phyloP scores from a whole-genome alignment of 805 yeast species.

The Wickerhamiella kurtzmanii region DNA sequence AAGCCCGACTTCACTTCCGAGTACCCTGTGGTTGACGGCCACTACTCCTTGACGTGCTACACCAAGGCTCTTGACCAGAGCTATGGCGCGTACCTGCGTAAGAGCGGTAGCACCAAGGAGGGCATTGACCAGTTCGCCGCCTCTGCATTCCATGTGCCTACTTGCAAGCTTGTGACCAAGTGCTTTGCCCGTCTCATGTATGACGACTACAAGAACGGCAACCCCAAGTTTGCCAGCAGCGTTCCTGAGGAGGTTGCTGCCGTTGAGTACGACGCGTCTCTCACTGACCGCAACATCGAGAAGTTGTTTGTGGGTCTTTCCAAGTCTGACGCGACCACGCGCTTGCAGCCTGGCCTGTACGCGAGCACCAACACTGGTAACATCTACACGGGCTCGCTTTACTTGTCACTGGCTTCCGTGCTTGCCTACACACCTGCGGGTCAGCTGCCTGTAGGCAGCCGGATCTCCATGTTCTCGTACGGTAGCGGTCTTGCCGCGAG shows the following conservation, averaged over 20 bases:
- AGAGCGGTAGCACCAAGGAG: constrained; percentile 33
- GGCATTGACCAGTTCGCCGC: constrained; percentile 69
- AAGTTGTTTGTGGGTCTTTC: constrained; percentile 71
- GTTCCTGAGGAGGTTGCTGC: constrained; percentile 42
- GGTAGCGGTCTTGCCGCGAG: constrained; percentile 97
- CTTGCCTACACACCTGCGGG: constrained; percentile 64
- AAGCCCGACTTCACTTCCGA: constrained; percentile 94
- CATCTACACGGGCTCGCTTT: constrained; percentile 92
- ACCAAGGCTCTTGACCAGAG: constrained; percentile 84
- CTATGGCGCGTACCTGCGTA: constrained; percentile 62
- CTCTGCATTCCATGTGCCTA: constrained; percentile 95
- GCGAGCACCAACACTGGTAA: constrained; percentile 97
- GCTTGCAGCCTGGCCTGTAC: constrained; percentile 66
- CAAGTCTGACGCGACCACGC: constrained; percentile 50
- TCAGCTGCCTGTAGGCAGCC: constrained; percentile 53
- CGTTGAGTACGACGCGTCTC: constrained; percentile 59
- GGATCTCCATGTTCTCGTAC: constrained; percentile 87
- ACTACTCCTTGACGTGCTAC: constrained; percentile 86
- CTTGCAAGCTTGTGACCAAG: constrained; percentile 87
- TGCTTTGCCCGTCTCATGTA: constrained; percentile 83
- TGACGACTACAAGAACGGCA: constrained; percentile 71
- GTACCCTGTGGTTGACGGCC: constrained; percentile 96
- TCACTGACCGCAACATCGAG: constrained; percentile 69
- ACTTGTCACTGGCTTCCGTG: constrained; percentile 73
- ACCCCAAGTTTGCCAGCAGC: constrained; percentile 36